Evolutionary conservation across 768 basidiomycete species (phyloP).

Genomic region (Coprinopsis sp.): DNA sequence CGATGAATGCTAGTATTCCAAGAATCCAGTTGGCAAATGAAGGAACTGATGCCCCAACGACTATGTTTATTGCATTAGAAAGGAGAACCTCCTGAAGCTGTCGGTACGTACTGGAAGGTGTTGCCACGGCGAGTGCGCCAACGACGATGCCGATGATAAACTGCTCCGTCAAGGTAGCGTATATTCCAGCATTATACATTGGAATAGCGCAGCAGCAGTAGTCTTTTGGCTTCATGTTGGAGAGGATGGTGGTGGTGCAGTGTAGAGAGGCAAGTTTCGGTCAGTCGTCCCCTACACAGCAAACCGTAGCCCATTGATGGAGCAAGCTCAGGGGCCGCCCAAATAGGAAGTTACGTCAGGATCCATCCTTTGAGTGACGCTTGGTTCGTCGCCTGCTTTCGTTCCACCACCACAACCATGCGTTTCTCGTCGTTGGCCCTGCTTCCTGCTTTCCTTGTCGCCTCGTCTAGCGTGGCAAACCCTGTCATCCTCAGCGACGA

Average conservation of each 20-base stretch:
- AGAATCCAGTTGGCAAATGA: slow-evolving; percentile 71
- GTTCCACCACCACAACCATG: slow-evolving; percentile 8
- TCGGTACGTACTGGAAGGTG: slow-evolving; percentile 64
- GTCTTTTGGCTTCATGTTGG: slow-evolving; percentile 68
- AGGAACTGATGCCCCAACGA: slow-evolving; percentile 85
- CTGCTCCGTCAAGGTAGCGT: slow-evolving; percentile 74
- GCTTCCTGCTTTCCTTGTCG: neutral
- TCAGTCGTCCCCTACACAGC: neutral
- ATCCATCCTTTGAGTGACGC: neutral
- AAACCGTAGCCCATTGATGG: neutral
- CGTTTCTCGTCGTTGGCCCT: slow-evolving; percentile 2
- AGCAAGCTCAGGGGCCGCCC: neutral
- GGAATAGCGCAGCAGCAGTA: slow-evolving; percentile 96
- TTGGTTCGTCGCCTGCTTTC: neutral
- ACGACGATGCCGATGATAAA: slow-evolving; percentile 58
- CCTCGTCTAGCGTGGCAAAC: slow-evolving; percentile 12
- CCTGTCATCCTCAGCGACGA: slow-evolving; percentile 6
- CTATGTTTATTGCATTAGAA: slow-evolving; percentile 30
- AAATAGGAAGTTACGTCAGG: slow-evolving; percentile 3
- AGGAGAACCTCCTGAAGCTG: neutral
- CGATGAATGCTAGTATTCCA: slow-evolving; percentile 69
- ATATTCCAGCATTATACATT: slow-evolving; percentile 86
- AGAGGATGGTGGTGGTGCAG: slow-evolving; percentile 22
- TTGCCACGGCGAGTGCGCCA: slow-evolving; percentile 70
- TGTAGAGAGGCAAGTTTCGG: slow-evolving; percentile 15